Base-by-base conservation (phyloP, 768 basidiomycete species). In the Auricularia sp. region DNA sequence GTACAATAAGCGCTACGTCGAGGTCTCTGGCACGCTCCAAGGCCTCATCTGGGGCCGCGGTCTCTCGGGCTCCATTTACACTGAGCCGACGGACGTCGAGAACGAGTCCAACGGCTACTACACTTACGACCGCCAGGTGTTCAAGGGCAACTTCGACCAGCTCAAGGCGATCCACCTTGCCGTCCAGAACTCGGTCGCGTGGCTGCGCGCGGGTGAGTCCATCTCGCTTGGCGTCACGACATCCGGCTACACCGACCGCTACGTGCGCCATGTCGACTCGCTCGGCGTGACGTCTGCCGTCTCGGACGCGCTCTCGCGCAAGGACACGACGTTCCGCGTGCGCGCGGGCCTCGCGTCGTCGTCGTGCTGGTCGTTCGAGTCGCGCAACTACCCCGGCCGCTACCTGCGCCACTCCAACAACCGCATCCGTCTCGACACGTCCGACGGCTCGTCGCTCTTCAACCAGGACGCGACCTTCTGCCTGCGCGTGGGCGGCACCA, bases 281-380 rank as follows among this genome's bases (percentile, higher is more conserved):
- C 53, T 56, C 53, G 53, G 53, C n/a, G 21, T 56, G 8, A 56
- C 53, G 23, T 56, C 53, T 18, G 23, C 53, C 21, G 23, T 56
- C 53, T 56, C 53, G 12, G 53, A 56, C 53, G 23, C 16, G 8
- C 12, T 56, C 12, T 56, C 53, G 11, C 53, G 53, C 53, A 18
- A 56, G 53, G 53, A 56, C n/a, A 56, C 53, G 53, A 56, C 53
- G 12, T 56, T 56, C 53, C 53, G 53, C 53, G 53, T 56, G 12
- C 53, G 53, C 53, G n/a, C 10, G 16, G 53, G 53, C 23, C 53
- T 56, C 53, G 16, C 53, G 8, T 18, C 16, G 12, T 10, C 18
- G 12, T n/a, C 53, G 12, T 56, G 53, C 53, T 56, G 53, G 53
- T 56, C 53, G 53, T 56, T 56, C 23, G 53, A 56, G 53, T 56